Conservation (phyloP, 1,284 basidiomycete genomes). For the Marasmius sp. region DNA sequence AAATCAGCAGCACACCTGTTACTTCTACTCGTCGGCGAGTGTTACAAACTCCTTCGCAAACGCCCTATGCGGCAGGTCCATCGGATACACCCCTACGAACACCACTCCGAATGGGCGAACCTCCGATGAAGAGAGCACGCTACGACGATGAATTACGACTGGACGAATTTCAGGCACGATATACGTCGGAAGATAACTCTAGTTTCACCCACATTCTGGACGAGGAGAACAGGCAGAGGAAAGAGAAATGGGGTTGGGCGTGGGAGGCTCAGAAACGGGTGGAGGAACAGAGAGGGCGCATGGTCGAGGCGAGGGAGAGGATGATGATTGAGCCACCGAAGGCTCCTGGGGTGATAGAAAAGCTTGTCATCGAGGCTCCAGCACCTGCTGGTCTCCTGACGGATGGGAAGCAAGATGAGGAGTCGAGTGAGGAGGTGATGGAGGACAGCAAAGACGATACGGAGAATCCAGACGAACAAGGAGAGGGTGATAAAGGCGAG, state of each 20-base stretch:
- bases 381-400: slow-evolving; percentile 54
- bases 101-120: slow-evolving; percentile 28
- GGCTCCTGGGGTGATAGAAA: slow-evolving; percentile 64
- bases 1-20: slow-evolving; percentile 55
- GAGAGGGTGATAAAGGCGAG: slow-evolving; percentile 25
- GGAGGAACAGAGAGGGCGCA: slow-evolving; percentile 59
- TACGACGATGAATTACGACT: slow-evolving; percentile 66
- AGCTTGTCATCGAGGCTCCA: slow-evolving; percentile 62
- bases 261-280: slow-evolving; percentile 87
- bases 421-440: slow-evolving; percentile 28
- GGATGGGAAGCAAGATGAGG: slow-evolving; percentile 30
- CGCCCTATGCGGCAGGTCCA: slow-evolving; percentile 60
- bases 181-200: slow-evolving; percentile 94
- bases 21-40: slow-evolving; percentile 31
- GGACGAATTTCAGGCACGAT: slow-evolving; percentile 85
- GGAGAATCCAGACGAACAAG: slow-evolving; percentile 29
- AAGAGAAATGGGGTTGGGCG: slow-evolving; percentile 84
- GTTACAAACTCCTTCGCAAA: slow-evolving; percentile 59
- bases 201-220: slow-evolving; percentile 90
- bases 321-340: slow-evolving; percentile 68
- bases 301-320: slow-evolving; percentile 64
- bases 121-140: slow-evolving; percentile 52
- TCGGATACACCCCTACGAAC: slow-evolving; percentile 67
- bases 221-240: slow-evolving; percentile 80
- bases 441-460: slow-evolving; percentile 29